phyloP scores from a whole-genome alignment of 139 green algal species.

The Chlorella sp. region DNA sequence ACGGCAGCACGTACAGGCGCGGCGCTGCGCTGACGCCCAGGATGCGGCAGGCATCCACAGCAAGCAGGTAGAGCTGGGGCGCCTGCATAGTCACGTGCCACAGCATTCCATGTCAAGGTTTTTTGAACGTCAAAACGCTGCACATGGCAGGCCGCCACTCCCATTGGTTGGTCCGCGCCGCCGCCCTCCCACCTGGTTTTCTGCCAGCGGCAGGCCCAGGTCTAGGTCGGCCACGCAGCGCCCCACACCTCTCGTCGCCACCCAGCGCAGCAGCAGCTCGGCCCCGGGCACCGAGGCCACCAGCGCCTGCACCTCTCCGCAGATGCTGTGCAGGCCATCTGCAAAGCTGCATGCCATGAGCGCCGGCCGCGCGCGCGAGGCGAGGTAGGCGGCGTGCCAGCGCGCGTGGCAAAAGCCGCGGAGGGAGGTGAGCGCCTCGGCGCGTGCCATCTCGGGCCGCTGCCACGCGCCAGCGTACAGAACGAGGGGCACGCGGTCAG shows the following conservation, averaged over 20 bases:
- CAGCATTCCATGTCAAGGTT: no score
- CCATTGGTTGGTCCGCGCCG: no score
- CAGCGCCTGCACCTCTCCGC: constrained; percentile 10
- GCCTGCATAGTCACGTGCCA: no score
- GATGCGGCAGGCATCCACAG: constrained; percentile 17
- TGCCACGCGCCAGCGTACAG: constrained; percentile 2
- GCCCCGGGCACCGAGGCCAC: not conserved
- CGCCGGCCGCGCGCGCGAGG: not conserved
- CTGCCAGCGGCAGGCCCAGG: constrained; percentile 16
- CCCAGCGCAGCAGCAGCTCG: constrained; percentile 12
- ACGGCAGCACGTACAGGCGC: constrained; percentile 6
- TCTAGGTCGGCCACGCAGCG: constrained; percentile 1
- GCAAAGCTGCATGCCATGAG: not conserved
- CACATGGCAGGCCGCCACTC: no score
- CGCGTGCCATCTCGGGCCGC: not conserved
- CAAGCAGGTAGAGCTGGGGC: constrained; percentile 26
- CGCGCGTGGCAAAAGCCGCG: constrained; percentile 8
- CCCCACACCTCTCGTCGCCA: constrained; percentile 2
- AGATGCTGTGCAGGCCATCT: constrained; percentile 3
- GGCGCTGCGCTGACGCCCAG: constrained; percentile 5
- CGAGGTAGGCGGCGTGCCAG: constrained; percentile 15
- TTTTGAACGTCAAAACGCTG: no score
- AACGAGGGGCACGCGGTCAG: not conserved
- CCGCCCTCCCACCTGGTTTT: constrained; percentile 13
- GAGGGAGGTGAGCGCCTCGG: not conserved